Conservation (phyloP, 2,329 filamentous ascomycete species). For the Neoscytalidium dimidiatum region DNA sequence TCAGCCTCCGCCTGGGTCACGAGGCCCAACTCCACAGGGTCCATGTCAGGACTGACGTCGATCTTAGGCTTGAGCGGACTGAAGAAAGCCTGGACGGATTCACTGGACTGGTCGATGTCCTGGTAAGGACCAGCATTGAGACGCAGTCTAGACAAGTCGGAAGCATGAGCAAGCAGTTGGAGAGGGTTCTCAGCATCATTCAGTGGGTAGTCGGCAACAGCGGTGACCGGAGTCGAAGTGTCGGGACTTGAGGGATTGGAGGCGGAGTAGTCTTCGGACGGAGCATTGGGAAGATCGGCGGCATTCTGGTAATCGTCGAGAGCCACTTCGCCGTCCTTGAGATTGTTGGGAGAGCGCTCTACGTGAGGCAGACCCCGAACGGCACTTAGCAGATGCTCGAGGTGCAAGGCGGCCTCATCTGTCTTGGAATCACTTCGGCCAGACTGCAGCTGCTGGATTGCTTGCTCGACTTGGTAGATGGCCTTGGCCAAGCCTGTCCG, state of each 20-base stretch:
- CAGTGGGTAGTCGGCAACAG: slow-evolving; percentile 50
- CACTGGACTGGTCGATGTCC: background rate
- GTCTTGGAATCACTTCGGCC: slow-evolving; percentile 6
- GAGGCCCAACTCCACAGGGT: slow-evolving; percentile 71
- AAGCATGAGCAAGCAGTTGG: slow-evolving; percentile 71
- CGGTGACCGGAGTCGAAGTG: slow-evolving; percentile 22
- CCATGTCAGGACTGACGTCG: slow-evolving; percentile 64
- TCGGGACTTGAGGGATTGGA: background rate
- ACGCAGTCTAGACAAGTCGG: slow-evolving; percentile 52
- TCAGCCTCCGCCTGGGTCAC: slow-evolving; percentile 66
- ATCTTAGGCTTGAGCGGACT: slow-evolving; percentile 63
- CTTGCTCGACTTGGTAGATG: slow-evolving; percentile 72
- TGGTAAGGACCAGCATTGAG: background rate
- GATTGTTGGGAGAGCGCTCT: slow-evolving; percentile 19
- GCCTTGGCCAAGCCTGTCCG: slow-evolving; percentile 74
- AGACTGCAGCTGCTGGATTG: slow-evolving; percentile 33
- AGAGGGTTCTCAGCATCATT: slow-evolving; percentile 76
- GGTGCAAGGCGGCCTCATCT: background rate
- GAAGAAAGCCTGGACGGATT: slow-evolving; percentile 57
- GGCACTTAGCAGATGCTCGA: background rate
- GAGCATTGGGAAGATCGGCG: background rate
- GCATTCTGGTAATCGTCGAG: slow-evolving; percentile 25
- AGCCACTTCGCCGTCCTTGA: slow-evolving; percentile 23
- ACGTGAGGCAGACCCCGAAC: slow-evolving; percentile 47
- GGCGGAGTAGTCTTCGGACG: slow-evolving; percentile 1